Evolutionary conservation across 257 asterid species (phyloP).

Genomic region (Rauvolfia tetraphylla): DNA sequence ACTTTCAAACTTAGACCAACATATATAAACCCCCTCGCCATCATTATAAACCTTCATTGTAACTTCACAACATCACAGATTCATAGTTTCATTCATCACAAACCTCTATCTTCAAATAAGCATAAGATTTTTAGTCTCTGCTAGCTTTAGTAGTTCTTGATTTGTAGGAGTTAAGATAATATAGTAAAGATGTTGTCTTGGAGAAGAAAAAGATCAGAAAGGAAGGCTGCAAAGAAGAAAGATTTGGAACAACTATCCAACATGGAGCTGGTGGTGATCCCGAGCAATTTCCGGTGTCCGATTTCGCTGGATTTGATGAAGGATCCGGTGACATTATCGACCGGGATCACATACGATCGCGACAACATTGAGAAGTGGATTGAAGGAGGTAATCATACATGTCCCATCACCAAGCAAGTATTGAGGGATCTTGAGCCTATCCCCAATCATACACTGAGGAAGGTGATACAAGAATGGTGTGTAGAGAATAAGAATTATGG

Average conservation of each 20-base stretch:
- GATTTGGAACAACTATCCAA: slow-evolving; percentile 1
- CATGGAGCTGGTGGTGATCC: slow-evolving; percentile 17
- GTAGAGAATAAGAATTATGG: slow-evolving; percentile 40
- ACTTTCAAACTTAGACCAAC: not conserved
- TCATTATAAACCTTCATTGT: not conserved
- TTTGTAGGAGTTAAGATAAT: not conserved
- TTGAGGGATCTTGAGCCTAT: slow-evolving; percentile 24
- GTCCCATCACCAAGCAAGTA: slow-evolving; percentile 23
- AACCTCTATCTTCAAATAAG: not conserved
- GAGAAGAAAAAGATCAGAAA: slow-evolving; percentile 25
- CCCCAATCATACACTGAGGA: slow-evolving; percentile 31
- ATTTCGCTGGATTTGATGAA: slow-evolving; percentile 31
- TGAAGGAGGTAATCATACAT: slow-evolving; percentile 24
- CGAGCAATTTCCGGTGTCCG: slow-evolving; percentile 29
- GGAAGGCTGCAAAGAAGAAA: slow-evolving; percentile 20
- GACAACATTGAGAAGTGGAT: slow-evolving; percentile 33
- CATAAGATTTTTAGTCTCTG: not conserved
- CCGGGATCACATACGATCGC: slow-evolving; percentile 32
- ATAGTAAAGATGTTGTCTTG: slow-evolving; percentile 21
- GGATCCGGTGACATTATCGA: slow-evolving; percentile 34
- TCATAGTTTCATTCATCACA: not conserved
- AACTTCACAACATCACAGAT: slow-evolving; percentile 1
- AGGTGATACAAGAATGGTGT: slow-evolving; percentile 56
- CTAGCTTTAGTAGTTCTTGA: not conserved
- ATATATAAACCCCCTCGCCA: not conserved